Evolutionary conservation across 331 rosid genomes (phyloP), one percentile per base, ranked within the genome.

Genomic region (Acacia concinna): DNA sequence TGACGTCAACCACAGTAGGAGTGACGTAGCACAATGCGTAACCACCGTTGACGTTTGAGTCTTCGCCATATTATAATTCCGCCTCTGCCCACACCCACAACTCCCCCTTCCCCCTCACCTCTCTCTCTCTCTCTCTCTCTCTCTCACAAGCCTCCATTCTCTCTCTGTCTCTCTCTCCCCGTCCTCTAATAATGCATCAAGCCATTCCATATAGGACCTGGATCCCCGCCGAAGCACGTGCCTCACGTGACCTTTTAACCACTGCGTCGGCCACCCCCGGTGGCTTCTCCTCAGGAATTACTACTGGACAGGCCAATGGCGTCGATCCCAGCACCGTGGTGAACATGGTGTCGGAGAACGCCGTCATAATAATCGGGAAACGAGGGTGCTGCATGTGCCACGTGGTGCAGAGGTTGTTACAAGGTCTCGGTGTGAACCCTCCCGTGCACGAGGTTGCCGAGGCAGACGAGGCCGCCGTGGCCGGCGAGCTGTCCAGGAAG

Each of bases 361-460:
- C 99, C 0, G 94, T 95, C 8, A 78, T 89, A 3, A 91, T 95
- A 7, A 81, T 95, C 23, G 98, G 97, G 27, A 84, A 77, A 74
- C 88, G 89, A 0, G 97, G 94, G 0, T 95, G 99, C 78, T 95
- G 99, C 85, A 89, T 95, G 93, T 87, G 97, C 87, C 96, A 95
- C 77, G 99, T 95, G 0, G 88, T 93, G 34, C 88, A 85, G 44
- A 86, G 85, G 52, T 76, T 95, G 87, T 59, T 95, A 65, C 85
- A 90, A 5, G 97, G 99, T 6, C 94, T 91, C 1, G 99, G 99
- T 1, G 98, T 85, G 10, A 93, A 95, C 85, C 97, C 97, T 25
- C 81, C 90, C 0, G 87, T 95, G 1, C 68, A 85, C 81, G 97
- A 90, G 86, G 89, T 95, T 4, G 87, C 86, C 6, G 96, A 90